phyloP scores from a whole-genome alignment of 2,329 filamentous ascomycete genomes.

The Grosmannia penicillata region DNA sequence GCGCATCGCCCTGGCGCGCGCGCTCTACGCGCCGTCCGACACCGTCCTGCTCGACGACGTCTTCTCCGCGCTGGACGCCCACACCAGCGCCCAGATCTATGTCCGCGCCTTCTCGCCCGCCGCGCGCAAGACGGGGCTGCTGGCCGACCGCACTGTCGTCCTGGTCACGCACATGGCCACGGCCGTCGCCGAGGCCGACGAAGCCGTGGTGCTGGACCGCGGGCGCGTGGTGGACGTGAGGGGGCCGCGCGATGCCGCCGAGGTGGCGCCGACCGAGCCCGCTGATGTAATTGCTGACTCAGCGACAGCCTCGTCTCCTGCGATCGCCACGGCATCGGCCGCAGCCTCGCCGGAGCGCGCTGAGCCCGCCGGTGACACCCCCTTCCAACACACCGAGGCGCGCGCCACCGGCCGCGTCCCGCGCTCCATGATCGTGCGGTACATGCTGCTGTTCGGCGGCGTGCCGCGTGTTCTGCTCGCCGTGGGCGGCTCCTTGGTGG shows the following conservation, averaged over 20 bases:
- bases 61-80: slow-evolving; percentile 81
- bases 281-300: too few species aligned
- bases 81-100: slow-evolving; percentile 20
- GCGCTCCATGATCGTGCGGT: slow-evolving; percentile 7
- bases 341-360: too few species aligned
- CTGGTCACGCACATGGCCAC: slow-evolving; percentile 68
- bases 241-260: too few species aligned
- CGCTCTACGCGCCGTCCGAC: slow-evolving; percentile 67
- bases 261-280: too few species aligned
- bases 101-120: too few species aligned
- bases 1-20: slow-evolving; percentile 76
- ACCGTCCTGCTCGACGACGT: slow-evolving; percentile 83
- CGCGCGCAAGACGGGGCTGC: slow-evolving; percentile 46
- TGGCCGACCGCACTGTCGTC: slow-evolving; percentile 56
- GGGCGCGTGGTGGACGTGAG: slow-evolving; percentile 22
- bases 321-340: too few species aligned
- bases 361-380: not conserved
- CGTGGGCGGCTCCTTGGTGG: slow-evolving; percentile 9
- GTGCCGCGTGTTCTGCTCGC: slow-evolving; percentile 6
- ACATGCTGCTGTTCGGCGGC: slow-evolving; percentile 12
- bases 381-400: not conserved
- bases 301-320: too few species aligned
- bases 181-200: slow-evolving; percentile 59
- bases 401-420: not conserved
- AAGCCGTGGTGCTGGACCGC: slow-evolving; percentile 50